These are phyloP conservation scores for Chlamydomonas sp. DNA, from an alignment of 139 green algal genomes.

Conservation along the genomic window DNA sequence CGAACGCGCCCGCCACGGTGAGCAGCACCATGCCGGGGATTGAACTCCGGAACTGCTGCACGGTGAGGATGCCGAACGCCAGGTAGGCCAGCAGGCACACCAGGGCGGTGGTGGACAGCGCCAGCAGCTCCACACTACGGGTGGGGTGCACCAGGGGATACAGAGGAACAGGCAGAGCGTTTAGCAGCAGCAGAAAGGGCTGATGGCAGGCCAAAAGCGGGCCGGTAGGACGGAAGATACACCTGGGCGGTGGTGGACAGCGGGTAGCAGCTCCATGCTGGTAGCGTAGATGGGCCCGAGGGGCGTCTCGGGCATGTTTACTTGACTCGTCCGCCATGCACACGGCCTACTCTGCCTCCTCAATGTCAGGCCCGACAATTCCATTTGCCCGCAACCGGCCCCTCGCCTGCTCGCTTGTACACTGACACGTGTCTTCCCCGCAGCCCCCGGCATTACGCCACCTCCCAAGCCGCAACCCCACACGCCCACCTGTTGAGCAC, in stretches of 20 bases:
- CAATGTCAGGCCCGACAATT: too few species aligned
- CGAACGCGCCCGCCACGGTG: constrained; percentile 29
- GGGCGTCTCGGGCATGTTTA: too few species aligned
- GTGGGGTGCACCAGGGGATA: too few species aligned
- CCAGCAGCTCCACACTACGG: constrained; percentile 18
- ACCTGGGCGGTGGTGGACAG: too few species aligned
- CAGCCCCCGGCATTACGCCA: neutral
- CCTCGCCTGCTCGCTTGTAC: too few species aligned
- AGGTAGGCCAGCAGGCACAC: constrained; percentile 53
- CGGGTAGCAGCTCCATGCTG: too few species aligned
- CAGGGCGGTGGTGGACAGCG: constrained; percentile 25
- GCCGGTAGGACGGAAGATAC: neutral
- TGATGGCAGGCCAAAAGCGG: neutral
- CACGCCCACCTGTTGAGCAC: constrained; percentile 22
- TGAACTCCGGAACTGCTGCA: neutral
- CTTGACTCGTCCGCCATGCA: too few species aligned
- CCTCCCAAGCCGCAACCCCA: neutral
- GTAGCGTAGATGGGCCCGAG: too few species aligned
- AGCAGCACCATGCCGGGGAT: constrained; percentile 28
- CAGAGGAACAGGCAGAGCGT: too few species aligned
- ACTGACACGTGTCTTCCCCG: neutral
- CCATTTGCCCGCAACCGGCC: too few species aligned
- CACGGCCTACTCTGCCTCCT: too few species aligned
- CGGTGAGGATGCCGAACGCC: constrained; percentile 1
- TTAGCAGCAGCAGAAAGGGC: too few species aligned